A percentile compares a stretch with the other conserved stretches of the same genome.
Evolutionary conservation across 139 green algal genomes (phyloP).

Genomic region (Closterium sp.): DNA sequence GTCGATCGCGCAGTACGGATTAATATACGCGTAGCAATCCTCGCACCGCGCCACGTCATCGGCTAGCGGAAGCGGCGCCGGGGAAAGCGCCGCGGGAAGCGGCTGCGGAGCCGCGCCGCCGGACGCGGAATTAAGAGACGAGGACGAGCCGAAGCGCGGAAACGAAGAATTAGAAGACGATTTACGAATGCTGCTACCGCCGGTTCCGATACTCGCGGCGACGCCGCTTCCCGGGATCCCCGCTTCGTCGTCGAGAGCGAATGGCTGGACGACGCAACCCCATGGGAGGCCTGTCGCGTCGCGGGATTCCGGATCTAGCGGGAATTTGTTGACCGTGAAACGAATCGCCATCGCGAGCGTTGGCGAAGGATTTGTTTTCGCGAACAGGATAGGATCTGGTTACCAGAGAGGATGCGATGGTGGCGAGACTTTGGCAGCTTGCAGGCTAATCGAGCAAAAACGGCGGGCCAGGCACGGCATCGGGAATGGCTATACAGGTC

Average conservation of each 20-base stretch:
- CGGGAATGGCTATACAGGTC: not conserved
- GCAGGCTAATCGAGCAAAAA: not conserved
- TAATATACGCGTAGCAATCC: conserved; percentile 64
- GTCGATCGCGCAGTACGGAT: conserved; percentile 41
- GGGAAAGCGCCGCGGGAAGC: not conserved
- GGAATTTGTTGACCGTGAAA: conserved; percentile 43
- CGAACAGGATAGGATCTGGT: not conserved
- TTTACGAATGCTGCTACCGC: not conserved
- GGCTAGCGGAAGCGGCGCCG: conserved; percentile 24
- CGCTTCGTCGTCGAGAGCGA: conserved; percentile 41
- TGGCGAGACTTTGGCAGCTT: not conserved
- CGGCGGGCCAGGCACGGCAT: not conserved
- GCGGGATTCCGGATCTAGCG: conserved; percentile 51
- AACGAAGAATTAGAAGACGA: not conserved
- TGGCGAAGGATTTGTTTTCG: not conserved
- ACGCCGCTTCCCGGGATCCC: not conserved
- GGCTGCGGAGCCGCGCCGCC: not conserved
- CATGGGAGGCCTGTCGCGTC: conserved; percentile 70
- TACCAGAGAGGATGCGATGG: not conserved
- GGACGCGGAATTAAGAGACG: not conserved
- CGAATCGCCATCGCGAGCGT: conserved; percentile 35
- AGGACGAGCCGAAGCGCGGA: not conserved
- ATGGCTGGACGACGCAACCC: conserved; percentile 61
- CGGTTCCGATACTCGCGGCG: not conserved
- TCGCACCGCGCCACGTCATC: conserved; percentile 62